A percentile compares a stretch with the other conserved stretches of the same genome.
phyloP scores from a whole-genome alignment of 768 basidiomycete genomes.

The Russula earlei region DNA sequence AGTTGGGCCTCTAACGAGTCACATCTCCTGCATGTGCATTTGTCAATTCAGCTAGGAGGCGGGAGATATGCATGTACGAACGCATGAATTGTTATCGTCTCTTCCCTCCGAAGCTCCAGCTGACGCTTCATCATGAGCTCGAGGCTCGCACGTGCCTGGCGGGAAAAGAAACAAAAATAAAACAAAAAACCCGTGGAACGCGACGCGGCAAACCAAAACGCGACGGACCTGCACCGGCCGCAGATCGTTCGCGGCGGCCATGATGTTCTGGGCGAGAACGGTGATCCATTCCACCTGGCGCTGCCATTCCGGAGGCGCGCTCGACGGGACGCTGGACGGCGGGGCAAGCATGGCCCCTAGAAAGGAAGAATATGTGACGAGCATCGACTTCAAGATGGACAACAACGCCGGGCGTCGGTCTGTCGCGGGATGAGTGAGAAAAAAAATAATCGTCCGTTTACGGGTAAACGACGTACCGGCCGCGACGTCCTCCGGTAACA shows the following conservation, averaged over 20 bases:
- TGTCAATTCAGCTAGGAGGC: too few relatives aligned
- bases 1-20: conserved; percentile 58
- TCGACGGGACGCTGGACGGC: conserved; percentile 45
- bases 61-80: conserved; percentile 30
- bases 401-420: conserved; percentile 71
- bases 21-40: conserved; percentile 47
- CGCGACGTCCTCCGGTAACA: conserved; percentile 67
- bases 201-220: not conserved
- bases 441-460: too few relatives aligned
- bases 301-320: conserved; percentile 56
- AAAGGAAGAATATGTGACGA: conserved; percentile 70
- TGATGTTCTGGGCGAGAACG: conserved; percentile 74
- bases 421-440: conserved; percentile 25
- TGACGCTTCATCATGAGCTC: conserved; percentile 78
- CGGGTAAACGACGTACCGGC: conserved; percentile 41
- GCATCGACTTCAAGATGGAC: conserved; percentile 63
- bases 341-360: conserved; percentile 55
- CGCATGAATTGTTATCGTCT: conserved; percentile 62
- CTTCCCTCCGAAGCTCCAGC: conserved; percentile 61
- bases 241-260: conserved; percentile 84
- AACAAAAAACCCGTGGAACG: not conserved
- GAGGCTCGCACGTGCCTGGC: conserved; percentile 68
- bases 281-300: conserved; percentile 74
- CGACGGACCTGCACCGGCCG: conserved; percentile 70
- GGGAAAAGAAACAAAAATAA: not conserved